phyloP scores from a whole-genome alignment of 106 monocot species.

The Dioscorea zingiberensis region DNA sequence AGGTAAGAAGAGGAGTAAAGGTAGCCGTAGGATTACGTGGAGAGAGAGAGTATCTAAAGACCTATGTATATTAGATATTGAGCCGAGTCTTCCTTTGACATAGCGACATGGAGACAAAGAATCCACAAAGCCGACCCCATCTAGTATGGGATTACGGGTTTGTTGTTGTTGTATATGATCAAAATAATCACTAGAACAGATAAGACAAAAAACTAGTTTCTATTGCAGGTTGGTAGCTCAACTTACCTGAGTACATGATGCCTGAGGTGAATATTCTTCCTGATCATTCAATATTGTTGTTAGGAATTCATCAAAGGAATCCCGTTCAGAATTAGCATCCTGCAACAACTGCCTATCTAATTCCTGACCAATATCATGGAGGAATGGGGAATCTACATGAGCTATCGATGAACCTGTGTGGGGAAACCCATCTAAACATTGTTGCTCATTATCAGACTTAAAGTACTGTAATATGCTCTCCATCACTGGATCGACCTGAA shows the following conservation, averaged over 20 bases:
- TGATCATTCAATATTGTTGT: constrained; percentile 16
- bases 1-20: no score
- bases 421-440: constrained; percentile 3
- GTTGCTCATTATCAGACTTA: constrained; percentile 6
- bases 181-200: no score
- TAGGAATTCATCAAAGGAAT: constrained; percentile 21
- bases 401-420: background rate
- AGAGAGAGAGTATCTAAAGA: no score
- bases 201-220: no score
- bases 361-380: constrained; percentile 2
- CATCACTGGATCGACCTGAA: constrained; percentile 7
- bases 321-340: constrained; percentile 1
- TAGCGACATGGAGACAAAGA: no score
- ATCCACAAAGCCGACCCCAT: no score
- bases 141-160: no score
- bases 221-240: background rate
- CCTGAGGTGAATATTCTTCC: constrained; percentile 15
- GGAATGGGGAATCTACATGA: background rate
- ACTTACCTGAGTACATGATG: constrained; percentile 4
- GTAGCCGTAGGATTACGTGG: no score
- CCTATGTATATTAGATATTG: no score
- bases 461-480: constrained; percentile 6
- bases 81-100: no score
- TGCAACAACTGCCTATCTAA: background rate
- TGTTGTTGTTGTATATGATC: no score